Conservation (phyloP, 2,329 filamentous ascomycete genomes). For the Dothiorella sarmentorum region DNA sequence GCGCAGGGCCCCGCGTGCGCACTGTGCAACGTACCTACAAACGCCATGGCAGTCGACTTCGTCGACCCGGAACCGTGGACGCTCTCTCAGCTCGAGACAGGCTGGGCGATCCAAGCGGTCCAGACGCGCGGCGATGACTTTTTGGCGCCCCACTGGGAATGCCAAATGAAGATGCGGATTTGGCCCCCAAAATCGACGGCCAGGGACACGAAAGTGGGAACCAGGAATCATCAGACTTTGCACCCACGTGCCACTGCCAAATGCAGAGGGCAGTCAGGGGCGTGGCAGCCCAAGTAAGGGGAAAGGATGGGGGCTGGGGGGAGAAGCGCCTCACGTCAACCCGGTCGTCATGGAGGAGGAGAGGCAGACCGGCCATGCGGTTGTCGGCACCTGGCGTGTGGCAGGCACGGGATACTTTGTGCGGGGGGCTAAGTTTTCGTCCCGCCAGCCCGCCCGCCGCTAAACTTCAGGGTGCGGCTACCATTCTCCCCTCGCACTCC, state of each 20-base stretch:
- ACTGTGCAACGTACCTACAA: slow-evolving; percentile 12
- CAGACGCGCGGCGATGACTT: background rate
- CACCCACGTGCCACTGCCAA: slow-evolving; percentile 10
- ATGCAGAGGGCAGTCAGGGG: background rate
- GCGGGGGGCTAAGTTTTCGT: background rate
- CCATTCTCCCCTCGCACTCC: too few species aligned
- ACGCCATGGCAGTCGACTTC: background rate
- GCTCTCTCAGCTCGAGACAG: slow-evolving; percentile 1
- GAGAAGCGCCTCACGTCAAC: background rate
- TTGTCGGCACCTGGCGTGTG: background rate
- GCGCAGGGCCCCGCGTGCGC: slow-evolving; percentile 10
- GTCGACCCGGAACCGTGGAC: background rate
- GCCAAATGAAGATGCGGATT: background rate
- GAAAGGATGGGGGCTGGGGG: background rate
- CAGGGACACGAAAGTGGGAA: background rate
- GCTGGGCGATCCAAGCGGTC: slow-evolving; percentile 5
- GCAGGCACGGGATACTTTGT: too few species aligned
- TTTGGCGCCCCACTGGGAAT: background rate
- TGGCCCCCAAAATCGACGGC: background rate
- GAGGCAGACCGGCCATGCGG: background rate
- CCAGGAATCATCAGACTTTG: background rate
- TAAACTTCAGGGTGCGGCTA: background rate
- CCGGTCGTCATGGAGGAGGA: background rate
- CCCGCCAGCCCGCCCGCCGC: slow-evolving; percentile 5
- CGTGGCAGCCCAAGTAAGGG: slow-evolving; percentile 1